Base-by-base conservation (phyloP, 768 basidiomycete species). In the Polyporus arcularius region DNA sequence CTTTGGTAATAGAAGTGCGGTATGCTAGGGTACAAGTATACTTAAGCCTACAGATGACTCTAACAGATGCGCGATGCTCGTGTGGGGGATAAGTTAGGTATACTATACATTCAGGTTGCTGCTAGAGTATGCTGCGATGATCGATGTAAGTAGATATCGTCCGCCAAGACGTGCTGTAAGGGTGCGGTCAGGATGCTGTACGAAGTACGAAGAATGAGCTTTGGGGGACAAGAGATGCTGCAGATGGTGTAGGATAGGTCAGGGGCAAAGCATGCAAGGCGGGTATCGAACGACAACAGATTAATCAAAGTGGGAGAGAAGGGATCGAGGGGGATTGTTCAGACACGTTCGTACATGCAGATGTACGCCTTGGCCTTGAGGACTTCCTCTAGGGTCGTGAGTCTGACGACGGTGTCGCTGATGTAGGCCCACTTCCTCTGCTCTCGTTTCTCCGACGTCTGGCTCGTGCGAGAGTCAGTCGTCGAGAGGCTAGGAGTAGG, bases 361-460 rank as follows among this genome's bases (percentile, higher is more conserved):
- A 97, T 83, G 73, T 97, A 98, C 39, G 95, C 94, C 72, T 91
- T 96, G 60, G 88, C 87, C 73, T 88, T 89, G 69, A 97, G 78
- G 3, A 97, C 96, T 71, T 97, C 96, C 46, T 95, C 92, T 50
- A 96, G 72, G 45, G 87, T 84, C 10, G 89, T 85, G 48, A 91
- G 76, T 47, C 90, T 81, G n/a, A 98, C 94, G 47, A 84, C 76
- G 3, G 90, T 92, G 70, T 98, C 96, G 67, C 93, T 95, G 73
- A 96, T 88, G 71, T 90, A 96, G 48, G 91, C 92, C 96, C 96
- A 98, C 62, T 90, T 85, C 45, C 94, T 77, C 21, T 68, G 55
- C 47, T 67, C 61, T 39, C 61, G 52, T 32, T 64, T 47, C 2
- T 53, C 61, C 0, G 61, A 53, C 31, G 55, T 16, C 30, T 58